Evolutionary conservation across 2,329 filamentous ascomycete genomes (phyloP).

Genomic region (Aspergillus amoenus): DNA sequence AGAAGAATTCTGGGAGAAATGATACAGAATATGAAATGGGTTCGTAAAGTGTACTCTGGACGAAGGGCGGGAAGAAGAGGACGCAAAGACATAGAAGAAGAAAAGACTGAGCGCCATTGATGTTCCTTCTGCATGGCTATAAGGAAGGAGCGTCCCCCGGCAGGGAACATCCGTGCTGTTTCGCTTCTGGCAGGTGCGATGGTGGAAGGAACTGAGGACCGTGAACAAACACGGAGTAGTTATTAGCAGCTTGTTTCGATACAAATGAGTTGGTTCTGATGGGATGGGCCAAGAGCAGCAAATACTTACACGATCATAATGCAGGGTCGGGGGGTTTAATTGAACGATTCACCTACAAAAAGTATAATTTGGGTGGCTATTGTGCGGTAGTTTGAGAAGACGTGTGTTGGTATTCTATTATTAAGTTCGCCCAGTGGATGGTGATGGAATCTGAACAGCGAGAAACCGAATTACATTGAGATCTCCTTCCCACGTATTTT

Average conservation of each 20-base stretch:
- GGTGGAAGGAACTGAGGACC: neutral
- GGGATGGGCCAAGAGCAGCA: neutral
- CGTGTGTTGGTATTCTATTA: constrained; percentile 1
- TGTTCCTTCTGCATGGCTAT: too few relatives aligned
- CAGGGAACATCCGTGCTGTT: neutral
- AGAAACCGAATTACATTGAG: constrained; percentile 9
- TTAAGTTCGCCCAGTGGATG: neutral
- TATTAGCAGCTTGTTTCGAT: neutral
- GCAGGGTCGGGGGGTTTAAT: too few relatives aligned
- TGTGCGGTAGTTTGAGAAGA: neutral
- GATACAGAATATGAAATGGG: constrained; percentile 22
- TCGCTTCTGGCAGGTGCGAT: neutral
- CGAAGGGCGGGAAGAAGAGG: constrained; percentile 5
- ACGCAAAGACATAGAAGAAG: constrained; percentile 1
- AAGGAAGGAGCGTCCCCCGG: constrained; percentile 1
- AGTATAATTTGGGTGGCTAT: neutral
- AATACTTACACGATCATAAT: neutral
- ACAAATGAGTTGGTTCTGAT: neutral
- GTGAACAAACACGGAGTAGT: neutral
- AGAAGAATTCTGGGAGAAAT: constrained; percentile 17
- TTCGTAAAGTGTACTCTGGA: constrained; percentile 12
- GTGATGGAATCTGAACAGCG: neutral
- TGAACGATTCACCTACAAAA: neutral
- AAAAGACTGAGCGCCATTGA: neutral
- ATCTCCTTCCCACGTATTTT: neutral